A percentile compares a stretch with the other conserved stretches of the same genome.
These are phyloP conservation scores for Lenwebbia sp. DNA, from an alignment of 345 rosid genomes.

Conservation along the genomic window DNA sequence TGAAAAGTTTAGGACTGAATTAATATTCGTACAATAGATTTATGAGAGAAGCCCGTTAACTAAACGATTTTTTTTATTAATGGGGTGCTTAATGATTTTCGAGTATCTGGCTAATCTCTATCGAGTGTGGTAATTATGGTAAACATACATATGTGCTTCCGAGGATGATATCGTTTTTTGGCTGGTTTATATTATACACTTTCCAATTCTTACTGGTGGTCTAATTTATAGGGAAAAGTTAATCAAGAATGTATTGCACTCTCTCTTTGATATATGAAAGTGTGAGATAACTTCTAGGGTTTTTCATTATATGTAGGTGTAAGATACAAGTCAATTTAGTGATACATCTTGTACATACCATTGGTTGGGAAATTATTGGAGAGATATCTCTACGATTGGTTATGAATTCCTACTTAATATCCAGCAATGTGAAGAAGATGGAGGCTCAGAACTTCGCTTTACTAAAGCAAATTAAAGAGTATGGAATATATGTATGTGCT, in stretches of 20 bases:
- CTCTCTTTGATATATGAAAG: background rate
- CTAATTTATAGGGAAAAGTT: background rate
- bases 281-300: background rate
- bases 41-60: background rate
- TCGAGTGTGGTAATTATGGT: background rate
- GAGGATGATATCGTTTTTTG: background rate
- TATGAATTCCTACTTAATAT: background rate
- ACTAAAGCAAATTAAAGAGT: background rate
- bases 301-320: background rate
- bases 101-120: background rate
- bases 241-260: background rate
- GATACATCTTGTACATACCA: background rate
- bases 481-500: background rate
- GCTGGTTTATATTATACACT: background rate
- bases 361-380: background rate
- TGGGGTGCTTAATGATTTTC: background rate
- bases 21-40: fast-evolving
- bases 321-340: too few species aligned
- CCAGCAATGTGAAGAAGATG: background rate
- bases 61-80: background rate
- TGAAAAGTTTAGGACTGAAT: background rate
- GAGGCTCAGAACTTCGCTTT: background rate
- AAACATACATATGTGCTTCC: background rate
- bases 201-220: background rate
- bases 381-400: background rate